These are phyloP conservation scores for Apostasia shenzhenica DNA, from an alignment of 106 monocot genomes.

Conservation along the genomic window DNA sequence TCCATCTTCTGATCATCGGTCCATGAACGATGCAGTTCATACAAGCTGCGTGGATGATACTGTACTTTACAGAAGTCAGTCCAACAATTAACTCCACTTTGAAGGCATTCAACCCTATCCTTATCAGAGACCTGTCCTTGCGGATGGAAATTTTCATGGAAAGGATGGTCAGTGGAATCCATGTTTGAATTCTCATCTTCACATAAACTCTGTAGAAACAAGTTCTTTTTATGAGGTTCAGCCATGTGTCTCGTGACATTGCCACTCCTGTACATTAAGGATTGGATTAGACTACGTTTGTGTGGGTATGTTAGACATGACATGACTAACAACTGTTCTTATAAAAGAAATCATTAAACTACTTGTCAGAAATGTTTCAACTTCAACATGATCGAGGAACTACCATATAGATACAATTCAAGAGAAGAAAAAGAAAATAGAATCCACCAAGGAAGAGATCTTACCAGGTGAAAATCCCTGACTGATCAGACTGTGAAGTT, in stretches of 20 bases:
- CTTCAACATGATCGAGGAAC: no score
- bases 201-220: conserved; percentile 71
- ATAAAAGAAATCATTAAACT: no score
- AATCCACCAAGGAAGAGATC: not conserved
- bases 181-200: conserved; percentile 32
- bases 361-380: no score
- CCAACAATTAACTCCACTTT: conserved; percentile 70
- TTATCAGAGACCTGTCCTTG: conserved; percentile 42
- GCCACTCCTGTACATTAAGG: conserved; percentile 48
- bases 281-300: not conserved
- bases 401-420: no score
- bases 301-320: no score
- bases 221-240: conserved; percentile 64
- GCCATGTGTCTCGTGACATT: conserved; percentile 40
- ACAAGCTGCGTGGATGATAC: conserved; percentile 72
- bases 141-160: conserved; percentile 1
- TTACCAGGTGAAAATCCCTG: conserved; percentile 70
- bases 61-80: conserved; percentile 91
- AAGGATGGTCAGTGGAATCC: conserved; percentile 6
- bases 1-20: conserved; percentile 61
- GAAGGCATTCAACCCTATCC: conserved; percentile 57
- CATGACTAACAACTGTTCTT: no score
- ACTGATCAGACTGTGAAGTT: conserved; percentile 14
- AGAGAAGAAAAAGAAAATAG: no score
- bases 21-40: conserved; percentile 75